Evolutionary conservation across 306 rosid species (phyloP), one percentile per base, ranked within the genome.

Genomic region (Quercus glauca): DNA sequence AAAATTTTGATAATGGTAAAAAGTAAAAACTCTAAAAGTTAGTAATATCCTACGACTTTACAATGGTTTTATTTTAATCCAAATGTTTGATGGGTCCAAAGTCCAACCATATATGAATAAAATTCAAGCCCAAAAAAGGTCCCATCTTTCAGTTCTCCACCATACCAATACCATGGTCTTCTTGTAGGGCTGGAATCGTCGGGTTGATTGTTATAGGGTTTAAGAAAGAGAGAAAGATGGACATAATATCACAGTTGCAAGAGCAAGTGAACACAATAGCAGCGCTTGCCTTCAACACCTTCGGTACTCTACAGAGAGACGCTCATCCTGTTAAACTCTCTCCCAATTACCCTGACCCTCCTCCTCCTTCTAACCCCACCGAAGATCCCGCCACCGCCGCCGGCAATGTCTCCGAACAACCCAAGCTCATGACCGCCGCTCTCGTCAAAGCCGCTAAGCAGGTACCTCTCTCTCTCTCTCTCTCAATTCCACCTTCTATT

Each of bases 361-460:
- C 97, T 1, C 71, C 71, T 1, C 28, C n/a, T 64, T 64, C 89
- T 0, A 90, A 85, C 51, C 86, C 90, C 15, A 73, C 89, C 17
- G 97, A 91, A 49, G 97, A 94, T 15, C 17, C 53, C 53, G 53
- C 53, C 53, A 41, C 45, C 12, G 43, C 69, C 12, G 81, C 81
- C 4, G 29, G 86, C 3, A 89, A 71, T 57, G 83, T 89, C 69
- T 73, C 92, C 4, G 94, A 92, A 53, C 92, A 94, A 64, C 93
- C 97, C 76, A 94, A 94, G 86, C 83, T 80, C 73, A 86, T 92
- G 94, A 86, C 94, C 76, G 83, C 92, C 17, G 79, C 86, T 71
- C 89, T 94, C 76, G 92, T 94, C 28, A 89, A 94, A 83, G 97
- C 97, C 61, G 94, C 97, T 53, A 94, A 91, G 85, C 93, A 94